Conservation (phyloP, 2,329 filamentous ascomycete genomes). For the Graphilbum ipis-grandicollis region DNA sequence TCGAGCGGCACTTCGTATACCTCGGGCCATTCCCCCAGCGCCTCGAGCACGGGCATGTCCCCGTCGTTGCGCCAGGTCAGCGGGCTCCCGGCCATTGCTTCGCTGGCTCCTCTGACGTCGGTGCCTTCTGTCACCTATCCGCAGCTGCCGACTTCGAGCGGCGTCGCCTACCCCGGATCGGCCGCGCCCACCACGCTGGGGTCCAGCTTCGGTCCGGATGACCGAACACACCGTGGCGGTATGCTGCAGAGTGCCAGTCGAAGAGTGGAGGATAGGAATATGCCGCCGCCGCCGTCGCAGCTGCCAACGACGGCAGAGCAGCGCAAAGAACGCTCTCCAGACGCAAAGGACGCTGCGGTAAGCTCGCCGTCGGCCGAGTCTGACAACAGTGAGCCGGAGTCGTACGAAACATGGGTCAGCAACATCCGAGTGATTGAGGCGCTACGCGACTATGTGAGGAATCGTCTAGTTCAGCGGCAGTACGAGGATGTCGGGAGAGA, state of each 20-base stretch:
- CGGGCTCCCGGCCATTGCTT: constrained; percentile 17
- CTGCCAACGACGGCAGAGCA: constrained; percentile 13
- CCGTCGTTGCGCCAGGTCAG: constrained; percentile 41
- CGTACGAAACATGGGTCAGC: constrained; percentile 47
- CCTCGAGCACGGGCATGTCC: constrained; percentile 54
- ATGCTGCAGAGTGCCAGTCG: constrained; percentile 44
- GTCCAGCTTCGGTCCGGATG: constrained; percentile 44
- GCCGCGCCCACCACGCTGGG: constrained; percentile 56
- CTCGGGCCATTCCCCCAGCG: constrained; percentile 57
- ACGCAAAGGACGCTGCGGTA: constrained; percentile 8
- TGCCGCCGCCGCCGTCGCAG: constrained; percentile 12
- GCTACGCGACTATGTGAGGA: constrained; percentile 38
- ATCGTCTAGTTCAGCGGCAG: constrained; percentile 37
- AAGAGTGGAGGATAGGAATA: constrained; percentile 13
- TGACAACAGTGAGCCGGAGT: constrained; percentile 38
- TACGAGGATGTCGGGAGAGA: constrained; percentile 22
- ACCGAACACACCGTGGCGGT: constrained; percentile 47
- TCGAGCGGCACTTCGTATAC: constrained; percentile 62
- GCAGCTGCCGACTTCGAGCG: constrained; percentile 49
- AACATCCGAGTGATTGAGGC: constrained; percentile 48
- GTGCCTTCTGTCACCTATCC: constrained; percentile 52
- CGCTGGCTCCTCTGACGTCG: constrained; percentile 30
- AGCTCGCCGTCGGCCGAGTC: constrained; percentile 39
- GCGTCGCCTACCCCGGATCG: constrained; percentile 40
- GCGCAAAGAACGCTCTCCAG: neutral